Conservation (phyloP, 2,329 filamentous ascomycete genomes). For the Sclerotinia minor region DNA sequence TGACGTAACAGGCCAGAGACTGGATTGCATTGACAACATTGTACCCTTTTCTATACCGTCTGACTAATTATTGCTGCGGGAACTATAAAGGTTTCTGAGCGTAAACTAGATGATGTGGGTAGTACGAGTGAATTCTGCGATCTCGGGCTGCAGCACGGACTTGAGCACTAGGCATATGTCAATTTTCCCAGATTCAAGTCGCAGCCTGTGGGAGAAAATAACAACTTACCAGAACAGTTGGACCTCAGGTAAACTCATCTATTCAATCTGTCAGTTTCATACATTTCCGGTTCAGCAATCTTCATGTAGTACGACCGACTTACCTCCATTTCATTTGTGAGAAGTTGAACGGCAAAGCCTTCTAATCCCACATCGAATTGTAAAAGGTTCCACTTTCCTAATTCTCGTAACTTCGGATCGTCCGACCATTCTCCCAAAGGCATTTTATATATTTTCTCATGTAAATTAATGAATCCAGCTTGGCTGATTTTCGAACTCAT, state of each 20-base stretch:
- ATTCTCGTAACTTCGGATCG: conserved; percentile 39
- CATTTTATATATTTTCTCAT: conserved; percentile 35
- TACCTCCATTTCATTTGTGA: conserved; percentile 37
- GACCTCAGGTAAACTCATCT: conserved; percentile 35
- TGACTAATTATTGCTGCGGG: not conserved
- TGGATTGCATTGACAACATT: not conserved
- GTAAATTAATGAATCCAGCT: conserved; percentile 41
- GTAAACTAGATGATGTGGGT: conserved; percentile 29
- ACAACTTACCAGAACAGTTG: conserved; percentile 34
- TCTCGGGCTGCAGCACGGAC: conserved; percentile 30
- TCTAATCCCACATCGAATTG: conserved; percentile 36
- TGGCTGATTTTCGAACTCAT: conserved; percentile 34
- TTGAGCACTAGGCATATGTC: conserved; percentile 30
- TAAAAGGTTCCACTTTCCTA: conserved; percentile 34
- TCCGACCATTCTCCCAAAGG: conserved; percentile 43
- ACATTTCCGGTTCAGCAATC: not conserved
- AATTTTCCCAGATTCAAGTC: conserved; percentile 11
- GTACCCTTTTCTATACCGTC: not conserved
- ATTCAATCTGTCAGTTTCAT: conserved; percentile 26
- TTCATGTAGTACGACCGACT: conserved; percentile 25
- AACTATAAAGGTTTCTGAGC: conserved; percentile 22
- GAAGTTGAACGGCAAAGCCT: conserved; percentile 34
- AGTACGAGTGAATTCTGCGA: conserved; percentile 32
- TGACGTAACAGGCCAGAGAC: not conserved
- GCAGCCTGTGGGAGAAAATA: not conserved